Evolutionary conservation across 345 rosid genomes (phyloP), one percentile per base, ranked within the genome.

Genomic region (Brassica napus): DNA sequence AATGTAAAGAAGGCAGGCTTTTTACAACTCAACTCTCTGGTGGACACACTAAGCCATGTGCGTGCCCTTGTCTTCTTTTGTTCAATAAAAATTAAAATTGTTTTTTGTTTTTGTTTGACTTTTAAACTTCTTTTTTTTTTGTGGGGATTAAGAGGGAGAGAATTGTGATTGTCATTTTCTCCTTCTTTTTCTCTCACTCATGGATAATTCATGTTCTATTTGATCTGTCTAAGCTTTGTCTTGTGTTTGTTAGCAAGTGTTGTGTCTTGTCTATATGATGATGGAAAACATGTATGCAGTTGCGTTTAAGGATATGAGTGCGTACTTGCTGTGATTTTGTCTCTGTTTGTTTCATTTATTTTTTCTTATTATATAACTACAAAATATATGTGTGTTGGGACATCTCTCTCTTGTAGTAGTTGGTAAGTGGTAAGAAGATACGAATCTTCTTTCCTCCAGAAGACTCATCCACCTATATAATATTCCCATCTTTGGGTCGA

Each of bases 131-230:
- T 26, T 4, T 12, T 39, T 65, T 18, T 57, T 16, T 61, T 62
- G 55, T 49, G 57, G 30, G 71, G 68, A 57, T 23, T 62, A 12
- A 42, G 68, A 59, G 79, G 39, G 59, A 78, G 76, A 54, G 57
- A 49, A 4, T 49, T 49, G 57, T 49, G 57, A 49, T 49, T 49
- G 57, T 49, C 18, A 49, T 49, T 49, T 16, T 49, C 57, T 49
- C 57, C 57, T 49, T 44, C 55, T 5, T 65, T 28, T 4, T 55
- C 52, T 62, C 69, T 57, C 31, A 8, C 49, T 62, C 79, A 79
- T 74, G 83, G 83, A 79, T 79, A 62, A 74, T 63, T 74, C 83
- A 78, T 79, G 83, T 79, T 39, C 8, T 24, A 24, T 73, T 61
- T 73, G 74, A 67, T 73, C n/a, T 68, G 70, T 79, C 74, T 72